Evolutionary conservation across 805 yeast species (phyloP).

Genomic region (Tetrapisispora taiwanensis): DNA sequence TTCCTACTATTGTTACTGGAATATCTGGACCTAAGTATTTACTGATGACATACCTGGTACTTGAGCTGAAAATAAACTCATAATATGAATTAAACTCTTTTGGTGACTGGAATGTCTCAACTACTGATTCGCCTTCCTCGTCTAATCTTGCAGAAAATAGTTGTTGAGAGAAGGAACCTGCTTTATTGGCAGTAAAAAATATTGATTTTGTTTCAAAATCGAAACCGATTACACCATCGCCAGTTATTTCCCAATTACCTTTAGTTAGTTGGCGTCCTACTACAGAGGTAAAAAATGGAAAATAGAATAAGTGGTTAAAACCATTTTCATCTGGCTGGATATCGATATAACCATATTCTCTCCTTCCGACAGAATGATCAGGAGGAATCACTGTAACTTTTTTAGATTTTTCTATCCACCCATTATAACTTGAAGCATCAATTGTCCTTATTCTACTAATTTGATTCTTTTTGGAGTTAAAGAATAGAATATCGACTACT

Average conservation of each 20-base stretch:
- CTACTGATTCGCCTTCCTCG: slow-evolving; percentile 5
- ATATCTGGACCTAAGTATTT: slow-evolving; percentile 19
- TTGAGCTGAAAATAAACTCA: slow-evolving; percentile 44
- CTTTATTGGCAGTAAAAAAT: slow-evolving; percentile 47
- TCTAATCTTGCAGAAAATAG: slow-evolving; percentile 40
- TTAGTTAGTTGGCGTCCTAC: slow-evolving; percentile 34
- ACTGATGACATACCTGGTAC: slow-evolving; percentile 37
- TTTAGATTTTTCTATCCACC: slow-evolving; percentile 50
- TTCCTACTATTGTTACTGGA: slow-evolving; percentile 23
- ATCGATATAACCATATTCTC: slow-evolving; percentile 51
- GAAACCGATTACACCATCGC: slow-evolving; percentile 37
- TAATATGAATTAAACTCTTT: slow-evolving; percentile 26
- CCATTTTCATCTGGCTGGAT: slow-evolving; percentile 41
- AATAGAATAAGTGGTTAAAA: slow-evolving; percentile 56
- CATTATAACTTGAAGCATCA: slow-evolving; percentile 38
- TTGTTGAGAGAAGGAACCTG: slow-evolving; percentile 42
- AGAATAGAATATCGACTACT: slow-evolving; percentile 39
- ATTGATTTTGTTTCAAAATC: slow-evolving; percentile 38
- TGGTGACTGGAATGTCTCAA: slow-evolving; percentile 15
- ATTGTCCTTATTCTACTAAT: slow-evolving; percentile 35
- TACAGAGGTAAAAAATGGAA: slow-evolving; percentile 34
- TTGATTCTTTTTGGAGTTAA: slow-evolving; percentile 24
- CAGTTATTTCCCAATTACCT: slow-evolving; percentile 46
- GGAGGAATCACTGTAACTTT: slow-evolving; percentile 33
- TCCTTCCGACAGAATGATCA: slow-evolving; percentile 22